Percentiles rank a stretch among this genome's conserved stretches.
These are phyloP conservation scores for Hyphopichia buzzinii DNA, from an alignment of 1,139 yeast species.

Conservation along the genomic window DNA sequence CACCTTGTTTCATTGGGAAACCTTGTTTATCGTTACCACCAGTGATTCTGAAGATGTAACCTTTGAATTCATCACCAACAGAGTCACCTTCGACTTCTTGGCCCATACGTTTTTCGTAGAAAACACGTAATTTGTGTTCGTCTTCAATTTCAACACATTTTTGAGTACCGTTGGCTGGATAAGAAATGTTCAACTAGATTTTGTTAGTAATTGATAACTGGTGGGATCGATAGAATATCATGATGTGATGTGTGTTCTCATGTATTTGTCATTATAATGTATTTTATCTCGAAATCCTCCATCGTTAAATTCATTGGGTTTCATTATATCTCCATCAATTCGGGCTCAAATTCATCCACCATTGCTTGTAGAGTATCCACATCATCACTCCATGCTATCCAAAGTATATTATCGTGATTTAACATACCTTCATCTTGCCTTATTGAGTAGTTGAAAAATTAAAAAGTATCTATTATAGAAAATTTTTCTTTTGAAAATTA, in stretches of 20 bases:
- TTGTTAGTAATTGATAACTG: constrained; percentile 11
- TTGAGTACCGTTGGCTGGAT: constrained; percentile 99
- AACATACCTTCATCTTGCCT: constrained; percentile 40
- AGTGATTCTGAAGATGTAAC: constrained; percentile 96
- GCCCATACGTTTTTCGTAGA: constrained; percentile 99
- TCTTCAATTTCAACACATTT: constrained; percentile 97
- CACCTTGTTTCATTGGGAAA: constrained; percentile 99
- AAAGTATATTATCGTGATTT: too few species aligned
- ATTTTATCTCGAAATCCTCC: too few species aligned
- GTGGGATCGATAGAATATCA: too few species aligned
- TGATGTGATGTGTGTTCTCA: too few species aligned
- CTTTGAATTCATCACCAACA: constrained; percentile 98
- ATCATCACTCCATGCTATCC: too few species aligned
- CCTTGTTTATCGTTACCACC: constrained; percentile 99
- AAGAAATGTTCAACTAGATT: constrained; percentile 93
- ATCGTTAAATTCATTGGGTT: too few species aligned
- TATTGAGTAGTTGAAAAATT: background rate
- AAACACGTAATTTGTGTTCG: constrained; percentile 97
- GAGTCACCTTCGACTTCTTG: constrained; percentile 99
- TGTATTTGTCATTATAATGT: too few species aligned
- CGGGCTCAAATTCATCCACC: too few species aligned
- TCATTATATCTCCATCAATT: too few species aligned
- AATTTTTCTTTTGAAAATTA: constrained; percentile 8
- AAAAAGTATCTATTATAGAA: constrained; percentile 6
- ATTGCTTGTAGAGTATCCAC: too few species aligned